These are phyloP conservation scores for Bisporella sp. DNA, from an alignment of 2,329 filamentous ascomycete genomes.

Conservation along the genomic window DNA sequence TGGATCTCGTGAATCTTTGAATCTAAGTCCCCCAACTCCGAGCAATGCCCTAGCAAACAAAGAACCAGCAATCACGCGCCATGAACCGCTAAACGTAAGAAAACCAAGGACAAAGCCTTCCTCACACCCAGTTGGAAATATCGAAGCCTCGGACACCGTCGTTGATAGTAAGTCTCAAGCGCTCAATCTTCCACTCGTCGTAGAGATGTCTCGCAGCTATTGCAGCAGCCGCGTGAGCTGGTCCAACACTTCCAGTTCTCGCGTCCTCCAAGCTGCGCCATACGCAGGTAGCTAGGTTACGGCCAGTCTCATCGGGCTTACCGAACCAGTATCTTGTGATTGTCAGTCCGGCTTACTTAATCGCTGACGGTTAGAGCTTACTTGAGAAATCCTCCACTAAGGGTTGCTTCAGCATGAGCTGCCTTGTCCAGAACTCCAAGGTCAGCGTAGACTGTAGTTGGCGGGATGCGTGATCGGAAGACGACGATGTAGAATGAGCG, in stretches of 20 bases:
- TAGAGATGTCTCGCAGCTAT: slow-evolving; percentile 56
- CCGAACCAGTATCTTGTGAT: slow-evolving; percentile 77
- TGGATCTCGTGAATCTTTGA: too few species aligned
- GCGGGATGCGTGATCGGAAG: slow-evolving; percentile 69
- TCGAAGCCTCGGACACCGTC: slow-evolving; percentile 60
- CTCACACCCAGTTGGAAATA: slow-evolving; percentile 47
- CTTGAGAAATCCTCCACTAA: slow-evolving; percentile 77
- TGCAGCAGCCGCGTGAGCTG: slow-evolving; percentile 58
- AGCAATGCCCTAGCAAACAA: background rate
- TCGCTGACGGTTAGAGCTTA: slow-evolving; percentile 25
- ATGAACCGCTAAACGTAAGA: slow-evolving; percentile 2
- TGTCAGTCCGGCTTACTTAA: slow-evolving; percentile 1
- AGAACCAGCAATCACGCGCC: background rate
- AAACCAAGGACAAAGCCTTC: background rate
- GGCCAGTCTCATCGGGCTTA: slow-evolving; percentile 56
- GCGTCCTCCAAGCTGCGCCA: slow-evolving; percentile 57
- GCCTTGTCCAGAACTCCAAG: slow-evolving; percentile 69
- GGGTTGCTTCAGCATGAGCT: slow-evolving; percentile 73
- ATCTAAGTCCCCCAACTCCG: background rate
- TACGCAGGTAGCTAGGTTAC: slow-evolving; percentile 76
- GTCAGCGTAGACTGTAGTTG: slow-evolving; percentile 57
- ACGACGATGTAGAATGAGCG: slow-evolving; percentile 76
- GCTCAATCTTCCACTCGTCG: slow-evolving; percentile 63
- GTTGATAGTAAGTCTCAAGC: slow-evolving; percentile 60
- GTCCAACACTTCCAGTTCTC: slow-evolving; percentile 49